Base-by-base conservation (phyloP, 129 eudicot genomes). In the Arctium minus region DNA sequence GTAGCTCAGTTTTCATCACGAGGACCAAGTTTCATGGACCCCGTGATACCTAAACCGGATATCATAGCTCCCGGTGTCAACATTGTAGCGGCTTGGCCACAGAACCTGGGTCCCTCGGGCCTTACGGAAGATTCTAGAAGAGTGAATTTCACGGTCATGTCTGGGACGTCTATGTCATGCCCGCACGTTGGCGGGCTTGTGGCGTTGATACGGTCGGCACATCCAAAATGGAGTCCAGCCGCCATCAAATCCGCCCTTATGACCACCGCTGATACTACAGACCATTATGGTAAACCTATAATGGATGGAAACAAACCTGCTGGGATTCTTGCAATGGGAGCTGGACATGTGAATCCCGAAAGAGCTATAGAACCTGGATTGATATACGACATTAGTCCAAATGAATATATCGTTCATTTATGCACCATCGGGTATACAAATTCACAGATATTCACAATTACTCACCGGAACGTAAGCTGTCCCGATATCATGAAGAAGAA, bases 111-210 rank as follows among this genome's bases (percentile, higher is more conserved):
- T 11, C 98, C 99, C 12, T 80, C 94, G 0, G 96, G 90, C 79
- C 92, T 96, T 77, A 88, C 91, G 0, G 92, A 90, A 85, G 99
- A 96, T 89, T 81, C 92, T 79, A 90, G 99, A 86, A 91, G 97
- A 71, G 98, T 87, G 62, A 92, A 96, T 88, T 96, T 96, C 64
- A 93, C 91, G 18, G 89, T 96, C 67, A 86, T 96, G 97, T 96
- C 99, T 0, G 99, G 99, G 40, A 93, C 99, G 33, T 96, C 99
- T 73, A 96, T 96, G 99, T 89, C 99, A 11, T 93, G 99, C 72
- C 99, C 99, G 18, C 99, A 95, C 77, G 99, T 90, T 56, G 92
- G 99, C 32, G 98, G 99, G 67, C 87, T 96, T 39, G 88, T 92
- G 3, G 98, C 99, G 6, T 87, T 96, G 84, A 80, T 96, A 42